These are phyloP conservation scores for Herpetomonas tarakana DNA, from an alignment of 208 protist species.

Conservation along the genomic window DNA sequence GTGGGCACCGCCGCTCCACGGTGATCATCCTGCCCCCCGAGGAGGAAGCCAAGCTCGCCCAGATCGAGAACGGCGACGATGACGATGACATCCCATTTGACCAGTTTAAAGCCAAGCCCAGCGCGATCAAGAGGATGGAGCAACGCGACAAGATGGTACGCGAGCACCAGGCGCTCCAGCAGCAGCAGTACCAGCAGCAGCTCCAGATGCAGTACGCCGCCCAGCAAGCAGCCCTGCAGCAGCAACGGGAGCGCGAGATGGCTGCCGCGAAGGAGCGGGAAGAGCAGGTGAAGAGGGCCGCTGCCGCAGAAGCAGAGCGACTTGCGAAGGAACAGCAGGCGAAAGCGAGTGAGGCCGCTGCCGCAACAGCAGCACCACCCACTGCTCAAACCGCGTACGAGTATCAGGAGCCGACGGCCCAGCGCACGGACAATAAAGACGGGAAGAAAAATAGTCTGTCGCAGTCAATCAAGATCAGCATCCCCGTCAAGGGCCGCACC, in stretches of 20 bases:
- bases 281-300: background rate
- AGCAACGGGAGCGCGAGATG: background rate
- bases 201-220: background rate
- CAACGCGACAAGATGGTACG: background rate
- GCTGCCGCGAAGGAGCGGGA: background rate
- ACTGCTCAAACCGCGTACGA: too few species aligned
- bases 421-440: too few species aligned
- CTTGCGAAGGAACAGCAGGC: too few species aligned
- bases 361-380: too few species aligned
- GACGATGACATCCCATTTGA: constrained; percentile 13
- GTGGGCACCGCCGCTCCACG: constrained; percentile 10
- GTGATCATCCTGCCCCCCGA: constrained; percentile 18
- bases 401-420: too few species aligned
- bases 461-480: too few species aligned
- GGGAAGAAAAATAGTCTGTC: too few species aligned
- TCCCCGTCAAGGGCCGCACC: too few species aligned
- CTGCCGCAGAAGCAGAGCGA: background rate
- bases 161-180: background rate
- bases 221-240: background rate
- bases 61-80: background rate
- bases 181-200: background rate
- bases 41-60: constrained; percentile 8
- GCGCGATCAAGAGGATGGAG: background rate
- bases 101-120: constrained; percentile 24
- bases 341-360: too few species aligned